Base-by-base conservation (phyloP, 179 eudicot genomes). In the Sideroxylon spinosum region DNA sequence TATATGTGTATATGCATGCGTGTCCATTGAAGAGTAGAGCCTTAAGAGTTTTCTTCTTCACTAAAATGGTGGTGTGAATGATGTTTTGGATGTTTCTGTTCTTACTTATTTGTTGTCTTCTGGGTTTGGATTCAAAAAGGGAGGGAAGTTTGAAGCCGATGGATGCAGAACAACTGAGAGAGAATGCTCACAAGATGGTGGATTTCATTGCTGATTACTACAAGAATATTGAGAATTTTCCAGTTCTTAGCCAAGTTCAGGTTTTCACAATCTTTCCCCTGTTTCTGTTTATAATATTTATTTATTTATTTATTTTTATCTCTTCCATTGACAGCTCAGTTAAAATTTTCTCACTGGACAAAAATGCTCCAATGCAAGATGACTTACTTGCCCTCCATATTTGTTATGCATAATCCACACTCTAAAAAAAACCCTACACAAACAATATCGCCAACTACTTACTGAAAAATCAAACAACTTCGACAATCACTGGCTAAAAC, bases 201-300 rank as follows among this genome's bases (percentile, higher is more conserved):
- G 97, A 95, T 84, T 95, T 95, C 83, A 87, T 95, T 80, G 98
- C 98, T 82, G 98, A 95, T 86, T 95, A 95, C 75, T 95, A 95
- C 86, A 93, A 93, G 66, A 74, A 87, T 73, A 90, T 95, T 79
- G 99, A 95, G 81, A 63, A 73, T 55, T 91, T 83, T 79, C 93
- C 98, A 61, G 99, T 95, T 76, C 97, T 90, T 75, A 93, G 98
- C 88, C 99, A 93, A 95, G 99, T 95, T 86, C 92, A 93, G 95
- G 98, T 93, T 60, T 79, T 26, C 9, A 37, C 28, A 71, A 52
- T 66, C 44, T 69, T 9, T 70, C n/a, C 22, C 26, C 32, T 59
- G 32, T n/a, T 13, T 68, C 14, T 19, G 44, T 37, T 4, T 37
- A 1, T n/a, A n/a, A n/a, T n/a, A n/a, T n/a, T n/a, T 37, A 73